These are phyloP conservation scores for Suillus cothurnatus DNA, from an alignment of 768 basidiomycete genomes.

Conservation along the genomic window DNA sequence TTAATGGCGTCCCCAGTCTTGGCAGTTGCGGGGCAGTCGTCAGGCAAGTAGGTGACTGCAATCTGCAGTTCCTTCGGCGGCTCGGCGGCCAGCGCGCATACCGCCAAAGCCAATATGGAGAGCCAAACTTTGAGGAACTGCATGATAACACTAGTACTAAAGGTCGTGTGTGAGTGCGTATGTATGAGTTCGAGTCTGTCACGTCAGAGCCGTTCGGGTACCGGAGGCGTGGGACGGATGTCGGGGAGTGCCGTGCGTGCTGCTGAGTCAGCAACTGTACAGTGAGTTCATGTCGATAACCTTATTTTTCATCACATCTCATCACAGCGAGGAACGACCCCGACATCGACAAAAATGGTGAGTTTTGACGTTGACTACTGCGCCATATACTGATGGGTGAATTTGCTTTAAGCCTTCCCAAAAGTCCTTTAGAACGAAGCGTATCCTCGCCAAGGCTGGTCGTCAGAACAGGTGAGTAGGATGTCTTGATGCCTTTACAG, in stretches of 20 bases:
- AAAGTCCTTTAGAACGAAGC: slow-evolving; percentile 98
- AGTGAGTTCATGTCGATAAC: slow-evolving; percentile 34
- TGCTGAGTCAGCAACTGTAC: slow-evolving; percentile 45
- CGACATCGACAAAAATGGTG: slow-evolving; percentile 53
- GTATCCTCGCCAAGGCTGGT: slow-evolving; percentile 92
- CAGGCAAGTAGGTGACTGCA: slow-evolving; percentile 61
- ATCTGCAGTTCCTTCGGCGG: slow-evolving; percentile 60
- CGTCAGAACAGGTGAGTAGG: slow-evolving; percentile 88
- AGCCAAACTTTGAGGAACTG: slow-evolving; percentile 50
- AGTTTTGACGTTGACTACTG: slow-evolving; percentile 19
- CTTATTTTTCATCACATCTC: slow-evolving; percentile 30
- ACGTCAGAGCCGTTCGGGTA: neutral
- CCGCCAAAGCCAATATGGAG: slow-evolving; percentile 49
- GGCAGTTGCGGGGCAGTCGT: slow-evolving; percentile 56
- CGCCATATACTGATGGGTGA: slow-evolving; percentile 13
- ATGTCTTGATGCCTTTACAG: neutral
- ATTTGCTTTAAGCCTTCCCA: slow-evolving; percentile 79
- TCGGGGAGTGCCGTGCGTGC: too few species aligned
- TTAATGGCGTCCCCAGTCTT: slow-evolving; percentile 62
- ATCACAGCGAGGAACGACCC: slow-evolving; percentile 33
- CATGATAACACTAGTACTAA: slow-evolving; percentile 46
- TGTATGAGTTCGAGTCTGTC: neutral
- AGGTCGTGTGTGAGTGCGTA: slow-evolving; percentile 1
- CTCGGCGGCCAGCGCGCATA: slow-evolving; percentile 47
- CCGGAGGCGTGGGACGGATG: slow-evolving; percentile 8